Evolutionary conservation across 805 yeast species (phyloP).

Genomic region (Dipodascus albidus): DNA sequence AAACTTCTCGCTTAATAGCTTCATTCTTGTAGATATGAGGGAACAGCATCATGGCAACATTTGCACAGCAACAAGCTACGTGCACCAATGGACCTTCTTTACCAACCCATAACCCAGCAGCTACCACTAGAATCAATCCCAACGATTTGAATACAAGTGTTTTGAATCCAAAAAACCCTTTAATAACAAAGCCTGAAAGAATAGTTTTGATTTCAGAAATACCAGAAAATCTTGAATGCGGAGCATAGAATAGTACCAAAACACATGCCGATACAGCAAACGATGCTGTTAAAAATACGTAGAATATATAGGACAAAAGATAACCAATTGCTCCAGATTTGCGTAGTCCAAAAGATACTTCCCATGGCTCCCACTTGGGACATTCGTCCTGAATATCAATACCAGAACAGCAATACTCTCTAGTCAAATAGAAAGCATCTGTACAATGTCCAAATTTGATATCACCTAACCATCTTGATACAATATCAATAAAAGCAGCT

Average conservation of each 20-base stretch:
- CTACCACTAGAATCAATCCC: conserved; percentile 53
- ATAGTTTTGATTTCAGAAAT: conserved; percentile 63
- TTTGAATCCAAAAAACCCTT: conserved; percentile 38
- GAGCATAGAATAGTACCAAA: conserved; percentile 23
- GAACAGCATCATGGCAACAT: conserved; percentile 26
- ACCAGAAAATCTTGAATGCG: conserved; percentile 44
- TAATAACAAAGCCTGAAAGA: conserved; percentile 51
- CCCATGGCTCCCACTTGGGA: conserved; percentile 27
- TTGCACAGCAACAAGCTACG: conserved; percentile 52
- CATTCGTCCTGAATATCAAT: conserved; percentile 31
- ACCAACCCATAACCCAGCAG: conserved; percentile 75
- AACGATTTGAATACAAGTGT: conserved; percentile 44
- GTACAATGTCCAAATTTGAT: conserved; percentile 67
- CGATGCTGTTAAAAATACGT: conserved; percentile 27
- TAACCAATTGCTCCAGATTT: conserved; percentile 20
- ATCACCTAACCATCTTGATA: conserved; percentile 72
- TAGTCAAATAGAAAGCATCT: conserved; percentile 49
- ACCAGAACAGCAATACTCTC: conserved; percentile 68
- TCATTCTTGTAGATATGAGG: conserved; percentile 32
- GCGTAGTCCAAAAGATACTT: conserved; percentile 18
- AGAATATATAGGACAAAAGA: conserved; percentile 28
- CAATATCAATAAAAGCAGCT: conserved; percentile 67
- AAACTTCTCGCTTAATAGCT: conserved; percentile 49
- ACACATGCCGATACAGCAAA: conserved; percentile 31
- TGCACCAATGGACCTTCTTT: conserved; percentile 84